Base-by-base conservation (phyloP, 768 basidiomycete species). In the Piloderma croceum region DNA sequence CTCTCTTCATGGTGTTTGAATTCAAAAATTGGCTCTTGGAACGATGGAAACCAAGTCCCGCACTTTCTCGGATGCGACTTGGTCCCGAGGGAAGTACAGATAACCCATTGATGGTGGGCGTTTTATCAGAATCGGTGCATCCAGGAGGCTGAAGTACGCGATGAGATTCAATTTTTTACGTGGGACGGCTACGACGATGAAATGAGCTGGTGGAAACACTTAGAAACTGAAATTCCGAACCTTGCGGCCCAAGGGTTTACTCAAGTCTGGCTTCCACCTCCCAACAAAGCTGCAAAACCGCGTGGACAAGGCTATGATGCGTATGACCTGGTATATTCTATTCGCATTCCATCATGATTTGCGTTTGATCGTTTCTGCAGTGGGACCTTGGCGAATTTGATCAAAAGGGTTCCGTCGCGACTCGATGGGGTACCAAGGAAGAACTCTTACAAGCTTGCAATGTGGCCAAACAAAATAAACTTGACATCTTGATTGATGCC, bases 371-470 rank as follows among this genome's bases (percentile, higher is more conserved):
- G 5, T 36, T 35, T 13, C 20, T 13, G 23, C 38, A 90, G 87
- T 91, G 89, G 88, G 88, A 91, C 56, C 61, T 91, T 13, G 88
- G 88, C 24, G 88, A 90, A 62, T 90, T 90, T 46, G 48, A 83
- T 37, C 88, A 87, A 58, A 88, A 82, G 53, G 84, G 82, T 12
- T 61, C 74, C 12, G 56, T 78, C 23, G 58, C 67, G 12, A 94
- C 92, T 1, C 74, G 90, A 43, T 97, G 91, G 90, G 92, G 92
- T 18, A 82, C 84, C 10, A 84, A 80, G 49, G 77, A 87, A 21
- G 84, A 94, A 44, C 73, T 92, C 20, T 53, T 90, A 2, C 52
- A 65, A 9, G 87, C 88, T 18, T 83, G 84, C 52, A 64, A 70
- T 43, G 61, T 64, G n/a, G 91, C 91, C 3, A 73, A 70, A 49